phyloP scores from a whole-genome alignment of 495 filamentous ascomycete species.

The Podospora appendiculata region DNA sequence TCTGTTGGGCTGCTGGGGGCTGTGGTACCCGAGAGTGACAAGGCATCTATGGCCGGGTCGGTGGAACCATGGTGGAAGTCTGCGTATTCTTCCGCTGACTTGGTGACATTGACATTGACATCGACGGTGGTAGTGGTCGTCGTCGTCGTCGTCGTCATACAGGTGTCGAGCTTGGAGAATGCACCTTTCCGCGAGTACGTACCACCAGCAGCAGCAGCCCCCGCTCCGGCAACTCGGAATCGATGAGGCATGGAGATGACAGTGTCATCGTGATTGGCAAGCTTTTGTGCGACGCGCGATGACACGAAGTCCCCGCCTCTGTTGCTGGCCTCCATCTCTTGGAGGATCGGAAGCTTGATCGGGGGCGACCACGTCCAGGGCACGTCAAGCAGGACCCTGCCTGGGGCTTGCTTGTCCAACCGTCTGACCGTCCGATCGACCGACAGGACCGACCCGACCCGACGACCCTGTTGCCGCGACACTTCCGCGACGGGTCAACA shows the following conservation, averaged over 20 bases:
- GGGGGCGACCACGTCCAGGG: too few relatives aligned
- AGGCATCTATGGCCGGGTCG: constrained; percentile 9
- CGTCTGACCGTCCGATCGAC: too few relatives aligned
- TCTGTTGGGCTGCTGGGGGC: constrained; percentile 20
- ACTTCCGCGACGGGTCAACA: too few relatives aligned
- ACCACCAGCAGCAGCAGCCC: constrained; percentile 3
- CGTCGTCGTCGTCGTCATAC: constrained; percentile 1
- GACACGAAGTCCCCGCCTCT: constrained; percentile 18
- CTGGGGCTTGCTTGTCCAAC: too few relatives aligned
- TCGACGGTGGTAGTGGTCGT: not conserved
- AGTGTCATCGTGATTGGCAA: constrained; percentile 8
- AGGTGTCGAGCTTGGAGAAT: constrained; percentile 1
- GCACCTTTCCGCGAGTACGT: constrained; percentile 13
- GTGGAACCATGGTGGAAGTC: constrained; percentile 2
- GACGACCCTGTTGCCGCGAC: too few relatives aligned
- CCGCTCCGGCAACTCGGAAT: constrained; percentile 2
- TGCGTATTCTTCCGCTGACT: too few relatives aligned
- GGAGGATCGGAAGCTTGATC: too few relatives aligned
- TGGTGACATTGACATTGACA: not conserved
- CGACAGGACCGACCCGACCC: too few relatives aligned
- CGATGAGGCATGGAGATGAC: constrained; percentile 17
- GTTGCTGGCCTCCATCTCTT: constrained; percentile 17
- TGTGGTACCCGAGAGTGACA: constrained; percentile 20
- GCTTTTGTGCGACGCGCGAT: constrained; percentile 23
- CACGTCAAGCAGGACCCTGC: too few relatives aligned